Evolutionary conservation across 2,329 filamentous ascomycete species (phyloP), one percentile per base, ranked within the genome.

Genomic region (Stagonosporopsis chrysanthemi): DNA sequence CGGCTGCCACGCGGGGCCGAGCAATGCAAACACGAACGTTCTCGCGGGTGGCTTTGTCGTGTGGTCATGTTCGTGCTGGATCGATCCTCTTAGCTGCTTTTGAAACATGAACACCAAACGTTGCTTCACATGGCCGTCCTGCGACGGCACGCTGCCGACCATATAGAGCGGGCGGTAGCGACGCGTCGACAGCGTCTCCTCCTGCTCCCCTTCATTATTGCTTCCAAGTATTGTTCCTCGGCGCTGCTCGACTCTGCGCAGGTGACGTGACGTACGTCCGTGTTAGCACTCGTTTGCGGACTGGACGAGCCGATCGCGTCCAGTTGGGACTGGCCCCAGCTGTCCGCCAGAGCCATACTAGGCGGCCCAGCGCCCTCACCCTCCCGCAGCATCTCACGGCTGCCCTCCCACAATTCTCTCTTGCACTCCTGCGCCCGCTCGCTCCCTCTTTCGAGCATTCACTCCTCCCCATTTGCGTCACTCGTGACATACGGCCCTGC

Each of bases 401-500:
- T 42, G 52, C 56, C 46, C 49, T 53, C 53, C 41, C 56, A 51
- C 62, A 60, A 57, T 41, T 56, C 45, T 56, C 53, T 60, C 62
- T 60, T 55, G 64, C 64, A 54, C 63, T 64, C 53, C 65, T 64
- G 66, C 62, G 54, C 62, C 61, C 69, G 51, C 71, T 72, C 71
- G 71, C 74, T 75, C 70, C 69, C 68, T 75, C 73, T 68, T 75
- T 75, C 71, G 63, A 61, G 66, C 73, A 67, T 69, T 74, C 73
- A 62, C 71, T 75, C 71, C 66, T 50, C 71, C 41, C 44, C 64
- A 61, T 63, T 64, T 68, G 61, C 68, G 70, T 64, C 66, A 60
- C 64, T 67, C 65, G 56, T 64, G 56, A 62, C 59, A 59, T 39
- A 60, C 71, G 53, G 56, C 69, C 69, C 71, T 40, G 57, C 59